Evolutionary conservation across 371 early-diverging fungal genomes (phyloP), one percentile per base, ranked within the genome.

Genomic region (Thermomucor indicae-seudaticae): DNA sequence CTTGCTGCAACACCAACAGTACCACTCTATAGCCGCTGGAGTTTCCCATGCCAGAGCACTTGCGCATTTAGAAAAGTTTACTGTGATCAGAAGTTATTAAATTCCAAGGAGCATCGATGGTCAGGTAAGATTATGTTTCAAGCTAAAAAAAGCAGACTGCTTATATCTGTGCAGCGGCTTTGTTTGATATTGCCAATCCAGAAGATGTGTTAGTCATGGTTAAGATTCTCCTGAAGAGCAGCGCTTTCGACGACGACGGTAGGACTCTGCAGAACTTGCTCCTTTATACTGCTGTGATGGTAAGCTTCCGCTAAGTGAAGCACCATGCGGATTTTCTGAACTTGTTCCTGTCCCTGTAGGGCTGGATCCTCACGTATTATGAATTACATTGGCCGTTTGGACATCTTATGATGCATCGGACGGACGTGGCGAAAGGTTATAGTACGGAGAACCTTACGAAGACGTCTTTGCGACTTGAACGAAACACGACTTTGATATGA

Each of bases 141-240:
- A 5, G 3, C 37, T 37, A 19, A 37, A 14, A 37, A 16, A 23
- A 32, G 3, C 2, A n/a, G 6, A 3, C 5, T 37, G 5, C 19
- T 5, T 37, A 37, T 30, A 12, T 34, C 7, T 2, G 6, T 5
- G 88, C 83, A 12, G 84, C 90, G 25, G 96, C 92, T 17, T 77
- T 96, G 20, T 91, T 94, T 23, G 98, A 96, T 60, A 92, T 92
- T 32, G 84, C 82, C 39, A 95, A 93, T 52, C 95, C 97, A 31
- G 98, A 98, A 62, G 95, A 96, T 65, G 97, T 98, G 2, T 96
- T 96, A 2, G 72, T 86, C 39, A 89, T 95, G 16, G 98, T 98
- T 55, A 96, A 96, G 83, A 79, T 98, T 60, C 88, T 98, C 1
- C 73, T 97, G 43, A 96, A 94, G 59, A 81, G 79, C 47, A 83